phyloP scores from a whole-genome alignment of 2,329 filamentous ascomycete species.

The Sclerotiophoma versabilis region DNA sequence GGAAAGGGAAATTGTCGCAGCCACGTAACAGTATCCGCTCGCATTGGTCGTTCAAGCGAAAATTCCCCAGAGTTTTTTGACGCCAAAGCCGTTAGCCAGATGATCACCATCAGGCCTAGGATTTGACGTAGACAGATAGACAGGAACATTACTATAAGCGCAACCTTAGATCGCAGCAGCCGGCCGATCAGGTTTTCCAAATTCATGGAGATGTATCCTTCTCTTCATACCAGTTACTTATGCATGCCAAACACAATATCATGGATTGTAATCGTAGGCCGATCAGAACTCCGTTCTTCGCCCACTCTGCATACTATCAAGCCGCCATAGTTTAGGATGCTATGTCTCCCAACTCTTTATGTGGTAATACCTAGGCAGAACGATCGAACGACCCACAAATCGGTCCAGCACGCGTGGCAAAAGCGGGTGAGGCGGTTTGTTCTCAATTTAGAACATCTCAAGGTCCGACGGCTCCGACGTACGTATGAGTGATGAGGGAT shows the following conservation, averaged over 20 bases:
- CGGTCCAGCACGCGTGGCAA: slow-evolving; percentile 7
- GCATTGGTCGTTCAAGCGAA: slow-evolving; percentile 17
- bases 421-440: slow-evolving; percentile 3
- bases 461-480: slow-evolving; percentile 1
- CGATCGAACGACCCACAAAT: not conserved
- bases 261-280: too few relatives aligned
- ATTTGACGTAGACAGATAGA: slow-evolving; percentile 10
- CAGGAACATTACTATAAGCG: slow-evolving; percentile 12
- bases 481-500: slow-evolving; percentile 8
- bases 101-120: slow-evolving; percentile 1
- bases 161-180: not conserved
- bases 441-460: slow-evolving; percentile 1
- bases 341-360: not conserved
- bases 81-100: slow-evolving; percentile 8
- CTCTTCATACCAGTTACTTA: not conserved
- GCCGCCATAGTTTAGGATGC: too few relatives aligned
- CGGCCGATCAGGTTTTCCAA: slow-evolving; percentile 1
- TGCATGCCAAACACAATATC: not conserved
- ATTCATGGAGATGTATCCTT: not conserved
- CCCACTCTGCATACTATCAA: too few relatives aligned
- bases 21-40: slow-evolving; percentile 26
- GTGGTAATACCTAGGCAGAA: not conserved
- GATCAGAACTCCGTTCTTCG: too few relatives aligned
- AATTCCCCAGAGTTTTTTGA: slow-evolving; percentile 10
- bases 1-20: slow-evolving; percentile 3